Conservation (phyloP, 768 basidiomycete species). For the Agaricus subrufescens region DNA sequence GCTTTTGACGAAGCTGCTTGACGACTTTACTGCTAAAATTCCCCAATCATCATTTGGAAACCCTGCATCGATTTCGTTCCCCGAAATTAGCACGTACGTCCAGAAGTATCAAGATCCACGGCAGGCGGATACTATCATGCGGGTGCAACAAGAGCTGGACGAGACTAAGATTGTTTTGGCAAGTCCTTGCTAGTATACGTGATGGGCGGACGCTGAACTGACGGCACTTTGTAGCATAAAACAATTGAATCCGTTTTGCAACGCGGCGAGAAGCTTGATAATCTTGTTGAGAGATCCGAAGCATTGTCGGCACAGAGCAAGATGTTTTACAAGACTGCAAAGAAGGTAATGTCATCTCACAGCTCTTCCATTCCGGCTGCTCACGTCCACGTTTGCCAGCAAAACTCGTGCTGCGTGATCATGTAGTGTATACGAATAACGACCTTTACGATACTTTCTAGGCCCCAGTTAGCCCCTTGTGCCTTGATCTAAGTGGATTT, state of each 20-base stretch:
- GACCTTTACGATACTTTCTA: neutral
- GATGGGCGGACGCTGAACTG: neutral
- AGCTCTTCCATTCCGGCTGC: conserved; percentile 5
- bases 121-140: conserved; percentile 97
- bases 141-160: conserved; percentile 95
- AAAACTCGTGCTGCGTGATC: conserved; percentile 93
- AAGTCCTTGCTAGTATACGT: conserved; percentile 22
- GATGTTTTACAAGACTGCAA: conserved; percentile 99
- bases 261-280: conserved; percentile 95
- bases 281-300: conserved; percentile 90
- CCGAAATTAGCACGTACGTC: conserved; percentile 70
- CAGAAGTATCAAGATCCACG: conserved; percentile 95
- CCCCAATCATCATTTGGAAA: conserved; percentile 65
- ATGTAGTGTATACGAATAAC: conserved; percentile 41
- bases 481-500: neutral
- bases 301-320: conserved; percentile 87
- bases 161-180: conserved; percentile 99
- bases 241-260: conserved; percentile 97
- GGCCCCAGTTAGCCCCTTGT: neutral
- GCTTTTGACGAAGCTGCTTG: conserved; percentile 85
- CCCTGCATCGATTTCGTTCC: conserved; percentile 69
- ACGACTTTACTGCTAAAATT: conserved; percentile 84
- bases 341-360: conserved; percentile 65
- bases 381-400: conserved; percentile 39
- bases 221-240: conserved; percentile 68